Evolutionary conservation across 2,329 filamentous ascomycete genomes (phyloP).

Genomic region (Anthostomella pinea): DNA sequence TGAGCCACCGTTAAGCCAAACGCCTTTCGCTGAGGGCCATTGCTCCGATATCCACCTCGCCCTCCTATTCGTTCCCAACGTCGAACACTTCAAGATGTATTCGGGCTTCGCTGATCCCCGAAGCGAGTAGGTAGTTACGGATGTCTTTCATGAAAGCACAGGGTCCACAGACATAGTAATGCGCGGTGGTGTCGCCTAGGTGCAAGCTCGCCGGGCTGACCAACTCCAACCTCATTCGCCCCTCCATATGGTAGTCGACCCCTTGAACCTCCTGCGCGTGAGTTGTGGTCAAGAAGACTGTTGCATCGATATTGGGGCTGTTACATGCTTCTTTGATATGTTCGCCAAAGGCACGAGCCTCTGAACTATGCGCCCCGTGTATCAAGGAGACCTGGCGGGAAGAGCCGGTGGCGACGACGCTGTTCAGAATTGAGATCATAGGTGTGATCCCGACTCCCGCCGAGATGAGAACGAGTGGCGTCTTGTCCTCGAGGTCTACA

Average conservation of each 20-base stretch:
- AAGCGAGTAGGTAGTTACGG: conserved; percentile 47
- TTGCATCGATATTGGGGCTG: conserved; percentile 45
- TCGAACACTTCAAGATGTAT: conserved; percentile 68
- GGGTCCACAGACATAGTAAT: conserved; percentile 74
- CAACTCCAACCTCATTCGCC: conserved; percentile 56
- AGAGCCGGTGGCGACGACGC: conserved; percentile 26
- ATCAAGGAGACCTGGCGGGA: conserved; percentile 58
- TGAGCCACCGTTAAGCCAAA: too few relatives aligned
- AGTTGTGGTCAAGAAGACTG: conserved; percentile 57
- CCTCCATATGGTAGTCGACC: conserved; percentile 56
- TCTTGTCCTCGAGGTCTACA: conserved; percentile 47
- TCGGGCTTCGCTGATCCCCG: conserved; percentile 56
- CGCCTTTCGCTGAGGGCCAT: too few relatives aligned
- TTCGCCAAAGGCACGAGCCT: conserved; percentile 52
- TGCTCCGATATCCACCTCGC: neutral
- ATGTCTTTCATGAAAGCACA: conserved; percentile 65
- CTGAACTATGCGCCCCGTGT: conserved; percentile 54
- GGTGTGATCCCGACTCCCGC: conserved; percentile 69
- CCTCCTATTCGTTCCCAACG: conserved; percentile 45
- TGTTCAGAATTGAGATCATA: conserved; percentile 63
- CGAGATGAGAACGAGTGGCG: conserved; percentile 63
- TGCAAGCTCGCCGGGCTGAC: conserved; percentile 54
- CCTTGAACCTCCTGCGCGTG: conserved; percentile 44
- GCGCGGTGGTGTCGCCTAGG: conserved; percentile 49
- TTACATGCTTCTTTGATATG: conserved; percentile 44